Evolutionary conservation across 2,329 filamentous ascomycete species (phyloP).

Genomic region (Calonectria honghensis): DNA sequence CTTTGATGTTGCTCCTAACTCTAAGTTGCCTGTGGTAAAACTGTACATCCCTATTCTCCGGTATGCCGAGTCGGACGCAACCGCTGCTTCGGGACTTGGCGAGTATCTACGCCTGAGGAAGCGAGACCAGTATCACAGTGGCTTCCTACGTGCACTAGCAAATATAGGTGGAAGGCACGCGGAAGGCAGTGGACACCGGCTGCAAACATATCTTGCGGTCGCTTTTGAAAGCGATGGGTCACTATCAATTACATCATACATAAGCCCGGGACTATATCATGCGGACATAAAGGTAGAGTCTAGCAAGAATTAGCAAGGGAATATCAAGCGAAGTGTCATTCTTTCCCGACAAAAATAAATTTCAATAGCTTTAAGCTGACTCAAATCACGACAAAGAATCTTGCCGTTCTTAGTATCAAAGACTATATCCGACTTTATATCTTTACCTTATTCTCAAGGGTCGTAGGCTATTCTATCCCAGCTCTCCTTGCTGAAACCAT

Average conservation of each 20-base stretch:
- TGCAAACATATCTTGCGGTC: neutral
- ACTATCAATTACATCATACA: neutral
- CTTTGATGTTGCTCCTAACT: neutral
- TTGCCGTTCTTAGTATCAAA: no score
- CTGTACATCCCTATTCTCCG: neutral
- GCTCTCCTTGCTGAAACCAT: no score
- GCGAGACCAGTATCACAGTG: neutral
- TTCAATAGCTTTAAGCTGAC: no score
- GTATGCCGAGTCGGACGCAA: neutral
- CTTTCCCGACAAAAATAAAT: no score
- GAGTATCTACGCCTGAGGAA: neutral
- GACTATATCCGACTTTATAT: no score
- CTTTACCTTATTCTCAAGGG: no score
- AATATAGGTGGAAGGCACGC: neutral
- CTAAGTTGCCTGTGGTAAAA: neutral
- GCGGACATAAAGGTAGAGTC: neutral
- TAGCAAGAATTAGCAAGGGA: neutral
- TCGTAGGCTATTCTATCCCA: no score
- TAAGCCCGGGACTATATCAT: constrained; percentile 1
- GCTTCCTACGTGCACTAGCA: neutral
- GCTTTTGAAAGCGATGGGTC: neutral
- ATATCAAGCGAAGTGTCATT: no score
- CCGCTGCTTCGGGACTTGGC: neutral
- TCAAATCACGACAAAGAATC: no score
- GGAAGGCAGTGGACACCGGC: neutral